Percentiles rank a stretch among this genome's conserved stretches.
These are phyloP conservation scores for Umbelopsis sp. DNA, from an alignment of 371 early-diverging fungal species.

Conservation along the genomic window DNA sequence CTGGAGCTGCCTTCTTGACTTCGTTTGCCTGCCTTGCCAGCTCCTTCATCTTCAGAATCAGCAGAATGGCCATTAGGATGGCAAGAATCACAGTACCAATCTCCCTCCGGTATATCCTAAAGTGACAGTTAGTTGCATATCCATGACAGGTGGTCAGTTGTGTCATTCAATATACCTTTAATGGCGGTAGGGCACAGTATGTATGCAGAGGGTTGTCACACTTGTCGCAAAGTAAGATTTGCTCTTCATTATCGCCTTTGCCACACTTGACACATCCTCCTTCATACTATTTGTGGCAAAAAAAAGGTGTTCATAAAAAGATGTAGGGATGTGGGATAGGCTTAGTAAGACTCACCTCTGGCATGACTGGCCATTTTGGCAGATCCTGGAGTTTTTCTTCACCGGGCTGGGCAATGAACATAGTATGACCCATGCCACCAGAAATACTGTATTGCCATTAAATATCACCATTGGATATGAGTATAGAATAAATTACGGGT, in stretches of 20 bases:
- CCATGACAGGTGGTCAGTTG: not conserved
- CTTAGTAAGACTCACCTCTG: constrained; percentile 17
- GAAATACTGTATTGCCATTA: constrained; percentile 26
- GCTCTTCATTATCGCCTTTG: constrained; percentile 52
- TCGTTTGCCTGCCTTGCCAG: constrained; percentile 1
- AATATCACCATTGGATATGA: not conserved
- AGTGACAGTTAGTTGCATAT: not conserved
- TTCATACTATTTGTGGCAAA: constrained; percentile 28
- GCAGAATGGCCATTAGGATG: constrained; percentile 22
- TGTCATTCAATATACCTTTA: constrained; percentile 27
- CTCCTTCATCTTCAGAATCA: constrained; percentile 15
- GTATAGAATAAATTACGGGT: not conserved
- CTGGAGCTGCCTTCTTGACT: not conserved
- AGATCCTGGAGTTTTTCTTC: constrained; percentile 45
- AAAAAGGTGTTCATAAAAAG: constrained; percentile 1
- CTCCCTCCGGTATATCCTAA: constrained; percentile 27
- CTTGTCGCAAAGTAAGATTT: constrained; percentile 57
- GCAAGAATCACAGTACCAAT: constrained; percentile 31
- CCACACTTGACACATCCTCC: constrained; percentile 53
- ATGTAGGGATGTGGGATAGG: not conserved
- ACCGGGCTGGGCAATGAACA: constrained; percentile 43
- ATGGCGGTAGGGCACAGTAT: constrained; percentile 52
- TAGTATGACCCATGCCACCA: constrained; percentile 42
- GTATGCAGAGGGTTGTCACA: constrained; percentile 59
- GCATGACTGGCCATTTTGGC: constrained; percentile 44